Base-by-base conservation (phyloP, 2,329 filamentous ascomycete species). In the Neopestalotiopsis clavispora region DNA sequence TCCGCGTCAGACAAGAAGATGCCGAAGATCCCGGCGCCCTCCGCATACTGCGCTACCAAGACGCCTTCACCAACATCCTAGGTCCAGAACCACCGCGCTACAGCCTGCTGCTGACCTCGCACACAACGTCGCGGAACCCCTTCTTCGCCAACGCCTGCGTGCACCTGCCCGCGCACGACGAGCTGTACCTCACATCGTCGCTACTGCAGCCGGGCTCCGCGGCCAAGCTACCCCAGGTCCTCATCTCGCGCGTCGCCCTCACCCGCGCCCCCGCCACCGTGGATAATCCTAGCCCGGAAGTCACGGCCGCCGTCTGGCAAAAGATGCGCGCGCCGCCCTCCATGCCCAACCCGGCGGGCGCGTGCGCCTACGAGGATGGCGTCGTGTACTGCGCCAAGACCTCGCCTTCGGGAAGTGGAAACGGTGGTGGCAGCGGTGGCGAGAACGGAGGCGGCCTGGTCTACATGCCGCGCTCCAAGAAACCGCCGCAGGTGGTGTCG, bases 121-220 rank as follows among this genome's bases (percentile, higher is more conserved):
- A 59, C 57, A 77, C 80, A 32, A 74, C 77, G 5, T 82, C 81
- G 30, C 77, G 78, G 17, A 84, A 82, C 52, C 81, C 83, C 7
- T 83, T 86, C 73, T 87, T 86, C 71, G 77, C 83, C 72, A 78
- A 79, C 62, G 83, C 80, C 4, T 85, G 84, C 68, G 81, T 83
- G 38, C 84, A 82, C 71, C 45, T 83, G 4, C 75, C 78, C 4
- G 72, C 76, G 9, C 72, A 78, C 30, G 81, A 82, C 38, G 82
- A 85, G 71, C 76, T 87, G 23, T 86, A 82, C 70, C 74, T 79
- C 20, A 86, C 82, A 5, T 86, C 84, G 32, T 79, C 80, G 69
- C 78, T 84, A 4, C 77, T 86, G 7, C 78, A 80, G 59, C 75
- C 80, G 1, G 74, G 74, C 0, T 78, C 74, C 61, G 80, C 78